Base-by-base conservation (phyloP, 164 flowering plant species). In the Aristolochia californica region DNA sequence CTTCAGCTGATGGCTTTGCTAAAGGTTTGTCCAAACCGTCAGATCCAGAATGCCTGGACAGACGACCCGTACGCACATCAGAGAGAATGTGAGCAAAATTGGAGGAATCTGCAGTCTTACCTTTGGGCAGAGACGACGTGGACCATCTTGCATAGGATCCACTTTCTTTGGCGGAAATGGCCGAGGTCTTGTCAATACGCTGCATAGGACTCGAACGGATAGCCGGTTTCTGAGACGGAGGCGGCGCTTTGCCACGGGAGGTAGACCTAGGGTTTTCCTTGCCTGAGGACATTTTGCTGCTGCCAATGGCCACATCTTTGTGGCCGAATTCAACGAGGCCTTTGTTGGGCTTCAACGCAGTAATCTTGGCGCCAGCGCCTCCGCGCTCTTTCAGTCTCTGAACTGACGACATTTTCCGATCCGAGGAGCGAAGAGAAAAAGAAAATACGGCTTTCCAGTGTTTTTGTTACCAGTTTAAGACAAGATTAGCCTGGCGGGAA, bases 71-170 rank as follows among this genome's bases (percentile, higher is more conserved):
- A 18, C 73, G 67, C 63, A 65, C 45, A 78, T 78, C 94, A 5
- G 83, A 66, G 44, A 72, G 68, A 57, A 68, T 60, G 57, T 83
- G 61, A 62, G 69, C 40, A 25, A 80, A 79, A 53, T 81, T 85
- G 73, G 80, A 80, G 10, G 95, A 95, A 53, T 89, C 84, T 40
- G 88, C 66, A 64, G 85, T 86, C 76, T 87, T 83, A 78, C 94
- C 97, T 80, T 84, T 80, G 5, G 87, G 87, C 12, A 69, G 71
- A 21, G 93, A 77, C 5, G 93, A 75, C 45, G 83, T 69, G 10
- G 90, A 80, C 74, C 80, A 53, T 59, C 87, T 72, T 57, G 61
- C 58, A 2, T 70, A 58, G 14, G 65, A 15, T 15, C 72, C 77
- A 11, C 64, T 60, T 15, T 44, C 72, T 51, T 25, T 56, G 12